These are phyloP conservation scores for Quercus parvula DNA, from an alignment of 306 rosid genomes.

Conservation along the genomic window DNA sequence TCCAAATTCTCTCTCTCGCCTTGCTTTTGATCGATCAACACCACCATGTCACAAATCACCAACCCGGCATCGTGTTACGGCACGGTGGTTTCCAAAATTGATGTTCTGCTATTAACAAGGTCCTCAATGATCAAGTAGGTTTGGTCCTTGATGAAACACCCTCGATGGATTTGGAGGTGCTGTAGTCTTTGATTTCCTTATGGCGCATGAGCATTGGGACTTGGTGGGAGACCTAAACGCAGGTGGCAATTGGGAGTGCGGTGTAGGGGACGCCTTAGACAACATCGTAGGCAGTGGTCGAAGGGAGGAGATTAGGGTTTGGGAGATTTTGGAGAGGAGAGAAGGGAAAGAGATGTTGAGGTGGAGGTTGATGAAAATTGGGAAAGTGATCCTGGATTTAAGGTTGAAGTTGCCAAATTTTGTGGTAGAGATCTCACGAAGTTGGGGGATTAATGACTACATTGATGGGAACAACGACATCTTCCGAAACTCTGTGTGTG, in stretches of 20 bases:
- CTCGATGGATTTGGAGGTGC: slow-evolving; percentile 76
- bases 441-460: slow-evolving; percentile 69
- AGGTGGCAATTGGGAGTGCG: slow-evolving; percentile 86
- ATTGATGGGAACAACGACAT: slow-evolving; percentile 15
- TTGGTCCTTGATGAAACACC: slow-evolving; percentile 55
- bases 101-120: slow-evolving; percentile 75
- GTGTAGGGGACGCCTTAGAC: slow-evolving; percentile 85
- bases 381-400: slow-evolving; percentile 83
- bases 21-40: slow-evolving; percentile 77
- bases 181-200: slow-evolving; percentile 84
- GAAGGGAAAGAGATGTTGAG: slow-evolving; percentile 75
- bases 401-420: slow-evolving; percentile 88
- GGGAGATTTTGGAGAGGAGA: slow-evolving; percentile 49
- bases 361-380: slow-evolving; percentile 81
- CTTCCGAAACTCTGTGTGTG: too few species aligned
- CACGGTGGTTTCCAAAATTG: slow-evolving; percentile 67
- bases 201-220: slow-evolving; percentile 87
- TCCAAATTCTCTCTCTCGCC: slow-evolving; percentile 84
- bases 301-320: slow-evolving; percentile 63
- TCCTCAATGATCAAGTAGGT: slow-evolving; percentile 74
- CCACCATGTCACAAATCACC: slow-evolving; percentile 63
- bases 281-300: slow-evolving; percentile 48
- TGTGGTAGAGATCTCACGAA: slow-evolving; percentile 75
- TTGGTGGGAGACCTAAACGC: slow-evolving; percentile 42
- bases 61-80: slow-evolving; percentile 56